Base-by-base conservation (phyloP, 208 protist species). In the Wallacemonas sp. region DNA sequence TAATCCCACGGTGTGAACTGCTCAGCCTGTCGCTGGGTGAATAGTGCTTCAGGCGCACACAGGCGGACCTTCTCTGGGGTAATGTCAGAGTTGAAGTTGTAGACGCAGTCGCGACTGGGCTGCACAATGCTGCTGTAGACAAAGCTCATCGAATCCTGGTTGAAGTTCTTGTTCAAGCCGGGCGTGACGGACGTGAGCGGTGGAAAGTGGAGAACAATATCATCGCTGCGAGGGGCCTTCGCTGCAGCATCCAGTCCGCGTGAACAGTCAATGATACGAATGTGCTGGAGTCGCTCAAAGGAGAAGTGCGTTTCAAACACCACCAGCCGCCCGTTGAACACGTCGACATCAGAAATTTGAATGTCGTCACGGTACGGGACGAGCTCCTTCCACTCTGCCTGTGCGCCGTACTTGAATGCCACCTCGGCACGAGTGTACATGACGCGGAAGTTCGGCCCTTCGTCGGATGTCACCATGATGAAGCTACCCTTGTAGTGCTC, bases 1-100 rank as follows among this genome's bases (percentile, higher is more conserved):
- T 96, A 96, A 69, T 96, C 91, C 85, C 85, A 94, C 48, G 91
- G 88, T 5, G 87, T 96, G 60, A 93, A 93, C 61, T 92, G 85
- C 71, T 96, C 87, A 17, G 87, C 74, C 64, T 96, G 91, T n/a
- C 91, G 83, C 73, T 96, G 91, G 58, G 91, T 94, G 66, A 91
- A 96, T 41, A 96, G 73, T 26, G 87, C 83, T 38, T 93, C 86
- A 27, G 87, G 79, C 3, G 81, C 59, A 61, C 87, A 92, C 65
- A 87, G 34, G 21, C 60, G 73, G 21, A 85, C 79, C 57, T 87
- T 76, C 22, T 73, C 74, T 0, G 87, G 68, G 0, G 86, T 93
- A 50, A 96, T 83, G 36, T 85, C 81, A 9, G 79, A 89, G 61
- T 84, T 75, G 74, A 96, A 96, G 48, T 72, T 86, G 65, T 89